These are phyloP conservation scores for Oryza glumipatula DNA, from an alignment of 176 grass and related monocot genomes.

Conservation along the genomic window DNA sequence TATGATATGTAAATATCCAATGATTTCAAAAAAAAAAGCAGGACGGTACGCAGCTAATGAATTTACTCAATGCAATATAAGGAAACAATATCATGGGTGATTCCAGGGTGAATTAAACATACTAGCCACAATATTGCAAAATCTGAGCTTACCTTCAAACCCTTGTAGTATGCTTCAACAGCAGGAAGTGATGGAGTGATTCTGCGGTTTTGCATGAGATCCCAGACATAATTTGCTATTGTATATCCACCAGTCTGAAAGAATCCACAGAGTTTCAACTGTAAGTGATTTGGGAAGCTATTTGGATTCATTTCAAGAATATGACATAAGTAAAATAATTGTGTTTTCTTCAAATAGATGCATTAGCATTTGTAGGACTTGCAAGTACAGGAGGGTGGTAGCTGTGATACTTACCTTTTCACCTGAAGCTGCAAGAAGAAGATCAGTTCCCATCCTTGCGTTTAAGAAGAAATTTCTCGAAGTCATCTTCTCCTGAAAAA, in stretches of 20 bases:
- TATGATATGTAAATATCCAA: constrained; percentile 2
- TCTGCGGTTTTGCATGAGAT: constrained; percentile 79
- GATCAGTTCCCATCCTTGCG: constrained; percentile 78
- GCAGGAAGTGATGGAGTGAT: constrained; percentile 70
- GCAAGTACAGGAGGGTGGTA: constrained; percentile 16
- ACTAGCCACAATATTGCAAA: constrained; percentile 7
- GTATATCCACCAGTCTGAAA: constrained; percentile 90
- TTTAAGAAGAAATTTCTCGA: constrained; percentile 86
- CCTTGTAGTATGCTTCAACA: constrained; percentile 85
- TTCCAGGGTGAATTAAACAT: constrained; percentile 30
- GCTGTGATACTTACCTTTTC: constrained; percentile 60
- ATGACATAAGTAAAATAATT: constrained; percentile 26
- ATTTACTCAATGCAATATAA: constrained; percentile 4
- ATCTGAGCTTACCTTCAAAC: constrained; percentile 72
- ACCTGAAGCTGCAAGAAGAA: constrained; percentile 82
- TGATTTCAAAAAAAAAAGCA: constrained; percentile 7
- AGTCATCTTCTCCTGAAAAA: constrained; percentile 81
- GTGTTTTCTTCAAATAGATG: constrained; percentile 22
- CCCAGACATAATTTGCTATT: constrained; percentile 91
- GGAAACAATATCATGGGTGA: neutral
- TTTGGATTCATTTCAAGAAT: constrained; percentile 17
- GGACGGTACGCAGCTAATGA: neutral
- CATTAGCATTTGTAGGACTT: neutral
- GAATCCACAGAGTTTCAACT: constrained; percentile 20
- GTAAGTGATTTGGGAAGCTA: constrained; percentile 19